Base-by-base conservation (phyloP, 176 grass and related monocot genomes). In the Alopecurus myosuroides region DNA sequence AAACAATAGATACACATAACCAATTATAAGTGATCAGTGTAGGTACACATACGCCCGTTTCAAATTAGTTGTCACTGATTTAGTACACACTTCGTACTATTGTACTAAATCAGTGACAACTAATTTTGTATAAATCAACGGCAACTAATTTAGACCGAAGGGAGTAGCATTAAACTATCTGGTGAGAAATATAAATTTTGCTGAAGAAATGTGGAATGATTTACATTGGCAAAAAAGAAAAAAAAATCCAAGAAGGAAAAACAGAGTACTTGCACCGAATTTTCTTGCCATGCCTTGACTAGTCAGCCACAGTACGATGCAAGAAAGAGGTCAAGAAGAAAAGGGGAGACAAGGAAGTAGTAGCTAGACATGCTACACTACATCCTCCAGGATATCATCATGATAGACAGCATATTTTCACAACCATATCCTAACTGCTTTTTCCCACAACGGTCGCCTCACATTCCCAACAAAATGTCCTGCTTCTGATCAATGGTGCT, bases 401-500 rank as follows among this genome's bases (percentile, higher is more conserved):
- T 74, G 65, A 64, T 56, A 85, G 52, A 30, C 7, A 34, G 9
- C 46, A 10, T 17, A 53, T 34, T 74, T 79, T 74, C n/a, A 35
- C 28, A 66, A 44, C 39, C 15, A 73, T 56, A 56, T 30, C 19
- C 49, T 56, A 76, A 48, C 37, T 70, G 72, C 30, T 48, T 70
- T 74, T 49, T 74, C 45, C 26, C 17, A 70, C 17, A 78, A 77
- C 72, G 51, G 72, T 45, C 70, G 48, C 23, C 40, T 34, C 41
- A 77, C 66, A 74, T 69, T 68, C 67, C 28, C 39, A 53, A 69
- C 60, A 33, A 58, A 71, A 48, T 35, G 52, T 86, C 51, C 51
- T 64, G 42, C 11, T 36, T 44, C 46, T 8, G 20, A 82, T 48
- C 49, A 36, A 82, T 77, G 63, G 58, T 51, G 41, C 25, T 52